Percentiles rank a stretch among this genome's conserved stretches.
These are phyloP conservation scores for Zygosaccharomyces bisporus DNA, from an alignment of 805 yeast species.

Conservation along the genomic window DNA sequence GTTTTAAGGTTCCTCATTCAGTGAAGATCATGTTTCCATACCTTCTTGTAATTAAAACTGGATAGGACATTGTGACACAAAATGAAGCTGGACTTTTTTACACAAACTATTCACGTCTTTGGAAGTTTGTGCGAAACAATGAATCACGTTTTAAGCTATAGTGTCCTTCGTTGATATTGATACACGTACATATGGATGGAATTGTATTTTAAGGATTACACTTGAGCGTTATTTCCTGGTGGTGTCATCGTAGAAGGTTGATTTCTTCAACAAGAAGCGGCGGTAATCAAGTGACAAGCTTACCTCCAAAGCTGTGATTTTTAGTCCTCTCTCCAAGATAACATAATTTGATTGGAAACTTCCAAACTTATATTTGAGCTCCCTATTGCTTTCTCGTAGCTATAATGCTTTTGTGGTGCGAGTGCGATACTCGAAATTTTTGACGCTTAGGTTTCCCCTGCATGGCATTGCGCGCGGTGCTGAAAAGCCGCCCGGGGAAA, in stretches of 20 bases:
- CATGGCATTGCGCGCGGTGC: not conserved
- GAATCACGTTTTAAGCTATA: not conserved
- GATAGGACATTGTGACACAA: not conserved
- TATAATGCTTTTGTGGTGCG: not conserved
- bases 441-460: not conserved
- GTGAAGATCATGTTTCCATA: not conserved
- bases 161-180: not conserved
- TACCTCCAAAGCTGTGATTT: not conserved
- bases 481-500: not conserved
- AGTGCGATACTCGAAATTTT: not conserved
- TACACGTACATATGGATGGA: not conserved
- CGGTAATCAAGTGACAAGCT: not conserved
- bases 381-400: no score
- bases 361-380: no score
- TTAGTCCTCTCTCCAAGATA: not conserved
- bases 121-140: not conserved
- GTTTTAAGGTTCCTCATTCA: not conserved
- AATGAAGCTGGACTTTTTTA: not conserved
- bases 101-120: not conserved
- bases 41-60: not conserved
- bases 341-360: not conserved
- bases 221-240: no score
- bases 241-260: not conserved
- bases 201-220: no score
- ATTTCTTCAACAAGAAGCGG: not conserved